phyloP scores from a whole-genome alignment of 1,284 basidiomycete species.

The Rhodotorula sp. region DNA sequence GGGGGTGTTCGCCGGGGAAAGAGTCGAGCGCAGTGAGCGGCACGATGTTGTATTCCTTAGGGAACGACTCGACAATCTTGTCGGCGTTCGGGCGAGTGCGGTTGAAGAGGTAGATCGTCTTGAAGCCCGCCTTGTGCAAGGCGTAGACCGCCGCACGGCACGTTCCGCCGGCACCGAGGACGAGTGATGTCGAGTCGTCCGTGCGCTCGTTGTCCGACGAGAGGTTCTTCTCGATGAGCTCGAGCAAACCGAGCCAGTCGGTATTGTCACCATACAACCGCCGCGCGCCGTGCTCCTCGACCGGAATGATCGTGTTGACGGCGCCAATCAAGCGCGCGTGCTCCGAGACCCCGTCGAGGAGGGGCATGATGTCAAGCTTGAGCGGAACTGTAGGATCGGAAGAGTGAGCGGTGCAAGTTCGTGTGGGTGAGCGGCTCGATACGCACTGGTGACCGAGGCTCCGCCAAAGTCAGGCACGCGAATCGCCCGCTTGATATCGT shows the following conservation, averaged over 20 bases:
- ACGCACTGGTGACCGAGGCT: conserved; percentile 73
- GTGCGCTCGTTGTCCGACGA: conserved; percentile 39
- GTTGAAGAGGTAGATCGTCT: conserved; percentile 78
- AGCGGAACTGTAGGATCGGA: conserved; percentile 63
- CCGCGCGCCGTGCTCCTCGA: conserved; percentile 53
- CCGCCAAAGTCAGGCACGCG: conserved; percentile 78
- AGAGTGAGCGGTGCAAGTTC: too few relatives aligned
- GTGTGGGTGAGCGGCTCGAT: not conserved
- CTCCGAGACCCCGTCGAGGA: conserved; percentile 71
- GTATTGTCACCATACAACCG: conserved; percentile 83
- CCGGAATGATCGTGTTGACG: conserved; percentile 83
- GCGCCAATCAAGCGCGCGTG: conserved; percentile 82
- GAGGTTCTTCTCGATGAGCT: conserved; percentile 53
- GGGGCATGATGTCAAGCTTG: conserved; percentile 80
- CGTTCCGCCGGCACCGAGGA: conserved; percentile 90
- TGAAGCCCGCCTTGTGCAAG: conserved; percentile 65
- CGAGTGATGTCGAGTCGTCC: conserved; percentile 57
- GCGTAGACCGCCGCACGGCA: conserved; percentile 89
- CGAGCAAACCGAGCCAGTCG: conserved; percentile 81
- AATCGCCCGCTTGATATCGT: conserved; percentile 64
- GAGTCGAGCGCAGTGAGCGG: conserved; percentile 60
- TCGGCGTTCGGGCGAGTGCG: conserved; percentile 71
- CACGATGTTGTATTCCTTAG: conserved; percentile 59
- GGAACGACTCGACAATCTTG: conserved; percentile 66
- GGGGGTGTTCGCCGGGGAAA: conserved; percentile 61